phyloP scores from a whole-genome alignment of 345 rosid species.

The Kandelia obovata region DNA sequence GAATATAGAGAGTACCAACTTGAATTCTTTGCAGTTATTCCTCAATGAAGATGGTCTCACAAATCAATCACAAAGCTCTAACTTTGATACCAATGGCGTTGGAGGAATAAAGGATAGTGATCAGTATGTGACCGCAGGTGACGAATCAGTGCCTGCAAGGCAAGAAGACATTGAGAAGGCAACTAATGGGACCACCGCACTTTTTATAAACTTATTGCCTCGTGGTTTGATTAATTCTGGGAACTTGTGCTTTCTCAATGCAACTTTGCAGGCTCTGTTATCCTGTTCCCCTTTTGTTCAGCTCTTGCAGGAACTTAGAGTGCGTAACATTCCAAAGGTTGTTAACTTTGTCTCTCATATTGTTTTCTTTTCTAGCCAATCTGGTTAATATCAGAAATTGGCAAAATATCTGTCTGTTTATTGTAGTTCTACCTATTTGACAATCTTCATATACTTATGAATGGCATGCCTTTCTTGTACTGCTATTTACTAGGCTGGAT shows the following conservation, averaged over 20 bases:
- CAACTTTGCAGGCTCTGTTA: constrained; percentile 84
- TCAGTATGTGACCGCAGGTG: constrained; percentile 22
- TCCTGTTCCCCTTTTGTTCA: constrained; percentile 84
- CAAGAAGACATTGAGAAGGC: constrained; percentile 32
- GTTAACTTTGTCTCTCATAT: neutral
- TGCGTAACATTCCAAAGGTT: constrained; percentile 59
- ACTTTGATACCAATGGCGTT: constrained; percentile 46
- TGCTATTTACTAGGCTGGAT: constrained; percentile 49
- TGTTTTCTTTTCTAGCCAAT: neutral
- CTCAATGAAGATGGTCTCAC: constrained; percentile 39
- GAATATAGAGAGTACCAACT: constrained; percentile 30
- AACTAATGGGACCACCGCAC: constrained; percentile 32
- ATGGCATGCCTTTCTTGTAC: constrained; percentile 1
- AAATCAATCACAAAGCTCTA: constrained; percentile 38
- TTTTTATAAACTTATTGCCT: constrained; percentile 46
- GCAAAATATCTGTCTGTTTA: neutral
- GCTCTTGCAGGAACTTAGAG: constrained; percentile 66
- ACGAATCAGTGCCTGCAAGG: constrained; percentile 23
- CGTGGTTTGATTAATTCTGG: constrained; percentile 86
- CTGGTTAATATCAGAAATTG: neutral
- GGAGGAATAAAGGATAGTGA: constrained; percentile 25
- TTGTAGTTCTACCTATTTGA: neutral
- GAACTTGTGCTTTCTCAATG: constrained; percentile 85
- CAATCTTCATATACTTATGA: neutral
- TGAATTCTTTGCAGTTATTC: constrained; percentile 26